Conservation (phyloP, 1,139 yeast genomes). For the Entelexis sorbosivorans region DNA sequence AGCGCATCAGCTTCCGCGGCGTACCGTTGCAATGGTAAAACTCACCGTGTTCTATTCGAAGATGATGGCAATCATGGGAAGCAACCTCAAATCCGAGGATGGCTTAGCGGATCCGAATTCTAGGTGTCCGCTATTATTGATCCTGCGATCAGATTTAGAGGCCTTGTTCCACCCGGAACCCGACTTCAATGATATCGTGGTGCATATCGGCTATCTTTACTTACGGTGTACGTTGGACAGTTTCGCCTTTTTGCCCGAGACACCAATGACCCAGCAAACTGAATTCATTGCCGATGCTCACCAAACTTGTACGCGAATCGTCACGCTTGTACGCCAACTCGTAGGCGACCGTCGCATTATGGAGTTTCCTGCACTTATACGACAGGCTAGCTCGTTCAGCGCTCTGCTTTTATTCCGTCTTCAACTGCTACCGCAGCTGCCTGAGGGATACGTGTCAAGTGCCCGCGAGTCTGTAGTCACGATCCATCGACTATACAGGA, state of each 20-base stretch:
- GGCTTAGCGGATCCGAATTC: conserved; percentile 78
- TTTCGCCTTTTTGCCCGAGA: conserved; percentile 84
- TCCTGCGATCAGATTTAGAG: conserved; percentile 68
- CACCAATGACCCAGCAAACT: conserved; percentile 80
- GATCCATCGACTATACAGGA: conserved; percentile 75
- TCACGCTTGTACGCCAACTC: conserved; percentile 65
- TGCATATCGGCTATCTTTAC: conserved; percentile 73
- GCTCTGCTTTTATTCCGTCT: conserved; percentile 70
- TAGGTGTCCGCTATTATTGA: conserved; percentile 66
- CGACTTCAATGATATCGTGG: conserved; percentile 44
- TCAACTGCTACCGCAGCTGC: conserved; percentile 65
- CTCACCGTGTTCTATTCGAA: conserved; percentile 77
- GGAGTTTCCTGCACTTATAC: conserved; percentile 74
- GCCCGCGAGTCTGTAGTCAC: conserved; percentile 91
- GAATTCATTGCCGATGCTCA: conserved; percentile 76
- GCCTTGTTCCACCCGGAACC: conserved; percentile 53
- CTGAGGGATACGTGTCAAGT: conserved; percentile 71
- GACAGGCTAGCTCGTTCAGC: conserved; percentile 76
- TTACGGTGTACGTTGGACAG: conserved; percentile 74
- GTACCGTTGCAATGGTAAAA: conserved; percentile 58
- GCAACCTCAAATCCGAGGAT: conserved; percentile 78
- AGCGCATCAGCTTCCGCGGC: conserved; percentile 29
- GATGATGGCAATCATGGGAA: conserved; percentile 75
- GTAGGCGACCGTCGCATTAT: conserved; percentile 58
- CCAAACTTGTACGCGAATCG: conserved; percentile 66